Percentiles rank a stretch among this genome's conserved stretches.
Evolutionary conservation across 345 rosid genomes (phyloP).

Genomic region (Theobroma cacao): DNA sequence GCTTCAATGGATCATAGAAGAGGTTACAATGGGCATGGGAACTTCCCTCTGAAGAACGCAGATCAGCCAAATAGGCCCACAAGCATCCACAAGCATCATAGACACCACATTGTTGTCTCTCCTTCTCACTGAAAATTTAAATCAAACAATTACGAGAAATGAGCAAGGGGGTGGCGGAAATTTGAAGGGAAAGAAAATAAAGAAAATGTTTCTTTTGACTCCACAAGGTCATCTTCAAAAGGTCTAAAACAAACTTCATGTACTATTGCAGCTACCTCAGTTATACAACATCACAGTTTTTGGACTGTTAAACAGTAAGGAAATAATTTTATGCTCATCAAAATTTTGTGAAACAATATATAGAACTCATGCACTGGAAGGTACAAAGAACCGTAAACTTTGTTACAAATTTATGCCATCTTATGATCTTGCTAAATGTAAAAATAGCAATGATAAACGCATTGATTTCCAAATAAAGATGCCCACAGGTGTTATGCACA

Average conservation of each 20-base stretch:
- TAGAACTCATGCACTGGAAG: not conserved
- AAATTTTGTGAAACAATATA: not conserved
- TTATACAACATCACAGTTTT: not conserved
- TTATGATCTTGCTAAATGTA: not conserved
- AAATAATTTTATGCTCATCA: not conserved
- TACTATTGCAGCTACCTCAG: not conserved
- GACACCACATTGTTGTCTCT: conserved; percentile 65
- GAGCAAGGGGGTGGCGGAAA: not conserved
- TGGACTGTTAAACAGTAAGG: not conserved
- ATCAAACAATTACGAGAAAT: not conserved
- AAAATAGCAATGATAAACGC: not conserved
- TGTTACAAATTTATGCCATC: not conserved
- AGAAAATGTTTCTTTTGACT: not conserved
- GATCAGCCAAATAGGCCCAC: conserved; percentile 83
- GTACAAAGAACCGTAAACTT: not conserved
- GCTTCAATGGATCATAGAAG: conserved; percentile 64
- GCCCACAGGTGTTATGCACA: not conserved
- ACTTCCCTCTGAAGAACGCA: conserved; percentile 56
- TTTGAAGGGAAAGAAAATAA: not conserved
- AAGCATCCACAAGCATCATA: conserved; percentile 77
- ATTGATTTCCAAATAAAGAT: not conserved
- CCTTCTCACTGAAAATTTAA: conserved; percentile 71
- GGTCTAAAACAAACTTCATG: not conserved
- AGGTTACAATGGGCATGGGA: conserved; percentile 79
- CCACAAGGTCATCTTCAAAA: not conserved